A percentile compares a stretch with the other conserved stretches of the same genome.
These are phyloP conservation scores for Sphaerulina vaccinii DNA, from an alignment of 2,329 filamentous ascomycete genomes.

Conservation along the genomic window DNA sequence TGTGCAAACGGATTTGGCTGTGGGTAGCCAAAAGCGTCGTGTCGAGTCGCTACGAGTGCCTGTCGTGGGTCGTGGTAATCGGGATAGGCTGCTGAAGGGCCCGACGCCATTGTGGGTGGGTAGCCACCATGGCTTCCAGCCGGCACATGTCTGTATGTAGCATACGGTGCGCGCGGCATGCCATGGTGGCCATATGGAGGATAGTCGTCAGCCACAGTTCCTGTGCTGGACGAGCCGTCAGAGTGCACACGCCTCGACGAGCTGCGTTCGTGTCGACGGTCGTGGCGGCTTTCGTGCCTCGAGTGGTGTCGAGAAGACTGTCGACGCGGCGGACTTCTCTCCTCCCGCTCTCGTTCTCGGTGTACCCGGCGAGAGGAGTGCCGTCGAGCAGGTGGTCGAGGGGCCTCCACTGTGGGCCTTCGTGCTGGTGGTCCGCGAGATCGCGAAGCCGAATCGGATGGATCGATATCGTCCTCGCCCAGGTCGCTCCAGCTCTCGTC, in stretches of 20 bases:
- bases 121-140: slow-evolving; percentile 36
- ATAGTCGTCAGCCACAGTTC: slow-evolving; percentile 49
- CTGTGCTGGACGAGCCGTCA: slow-evolving; percentile 39
- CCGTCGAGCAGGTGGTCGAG: slow-evolving; percentile 38
- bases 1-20: slow-evolving; percentile 42
- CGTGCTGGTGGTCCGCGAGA: slow-evolving; percentile 37
- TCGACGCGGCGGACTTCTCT: slow-evolving; percentile 27
- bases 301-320: slow-evolving; percentile 28
- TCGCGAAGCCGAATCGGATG: slow-evolving; percentile 51
- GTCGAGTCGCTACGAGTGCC: slow-evolving; percentile 31
- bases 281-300: slow-evolving; percentile 25
- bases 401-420: slow-evolving; percentile 37
- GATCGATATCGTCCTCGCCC: slow-evolving; percentile 46
- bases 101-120: slow-evolving; percentile 32
- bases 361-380: slow-evolving; percentile 40
- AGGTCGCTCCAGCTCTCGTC: slow-evolving; percentile 34
- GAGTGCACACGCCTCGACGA: slow-evolving; percentile 31
- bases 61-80: slow-evolving; percentile 31
- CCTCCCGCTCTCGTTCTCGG: slow-evolving; percentile 22
- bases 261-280: slow-evolving; percentile 29
- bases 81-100: slow-evolving; percentile 19
- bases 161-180: slow-evolving; percentile 37
- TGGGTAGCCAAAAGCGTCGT: slow-evolving; percentile 42
- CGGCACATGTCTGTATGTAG: slow-evolving; percentile 34
- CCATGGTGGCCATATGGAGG: slow-evolving; percentile 40